A percentile compares a stretch with the other conserved stretches of the same genome.
phyloP scores from a whole-genome alignment of 2,329 filamentous ascomycete genomes.

The Epichloe elymi region DNA sequence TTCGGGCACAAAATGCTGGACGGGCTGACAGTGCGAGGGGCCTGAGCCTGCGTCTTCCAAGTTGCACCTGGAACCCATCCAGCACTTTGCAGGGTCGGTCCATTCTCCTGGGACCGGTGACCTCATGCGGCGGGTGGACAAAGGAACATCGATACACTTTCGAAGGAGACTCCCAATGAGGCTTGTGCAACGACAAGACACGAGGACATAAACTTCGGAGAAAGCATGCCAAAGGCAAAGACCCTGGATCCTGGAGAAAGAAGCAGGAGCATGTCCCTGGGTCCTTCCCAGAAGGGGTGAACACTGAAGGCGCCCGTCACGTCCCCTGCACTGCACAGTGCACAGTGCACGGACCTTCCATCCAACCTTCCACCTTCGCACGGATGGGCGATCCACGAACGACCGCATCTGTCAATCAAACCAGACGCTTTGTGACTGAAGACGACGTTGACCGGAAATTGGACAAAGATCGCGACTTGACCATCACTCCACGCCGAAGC shows the following conservation, averaged over 20 bases:
- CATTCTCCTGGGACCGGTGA: slow-evolving; percentile 7
- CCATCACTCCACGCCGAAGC: background rate
- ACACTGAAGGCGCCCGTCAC: background rate
- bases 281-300: background rate
- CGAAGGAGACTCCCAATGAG: no score
- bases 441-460: background rate
- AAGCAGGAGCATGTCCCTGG: background rate
- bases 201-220: background rate
- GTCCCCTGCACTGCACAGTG: background rate
- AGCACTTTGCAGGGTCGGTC: slow-evolving; percentile 6
- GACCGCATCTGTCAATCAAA: background rate
- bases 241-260: background rate
- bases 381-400: background rate
- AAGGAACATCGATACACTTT: no score
- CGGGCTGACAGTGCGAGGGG: background rate
- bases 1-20: background rate
- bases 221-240: no score
- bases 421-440: background rate
- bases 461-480: background rate
- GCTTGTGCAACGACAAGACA: background rate
- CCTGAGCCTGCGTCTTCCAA: background rate
- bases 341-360: no score
- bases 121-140: background rate
- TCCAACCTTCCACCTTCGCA: background rate
- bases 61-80: slow-evolving; percentile 1